These are phyloP conservation scores for Schwanniomyces etchellsii DNA, from an alignment of 1,139 yeast genomes.

Conservation along the genomic window DNA sequence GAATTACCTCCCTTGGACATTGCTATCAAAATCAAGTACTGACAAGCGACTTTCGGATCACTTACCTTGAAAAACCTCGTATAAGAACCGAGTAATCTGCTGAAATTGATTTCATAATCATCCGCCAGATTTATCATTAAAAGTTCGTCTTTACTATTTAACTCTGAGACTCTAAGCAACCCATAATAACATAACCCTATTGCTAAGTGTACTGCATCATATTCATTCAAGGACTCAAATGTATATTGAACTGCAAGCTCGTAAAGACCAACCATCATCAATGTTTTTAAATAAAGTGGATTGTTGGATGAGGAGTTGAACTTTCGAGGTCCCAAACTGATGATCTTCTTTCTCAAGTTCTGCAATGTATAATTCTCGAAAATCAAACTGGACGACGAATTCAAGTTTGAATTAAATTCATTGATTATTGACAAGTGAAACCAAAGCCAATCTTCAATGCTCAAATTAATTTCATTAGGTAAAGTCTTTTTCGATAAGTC, in stretches of 20 bases:
- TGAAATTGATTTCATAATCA: constrained; percentile 47
- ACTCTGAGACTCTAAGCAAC: constrained; percentile 47
- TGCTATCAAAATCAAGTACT: constrained; percentile 72
- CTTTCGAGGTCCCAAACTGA: constrained; percentile 68
- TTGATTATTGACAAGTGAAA: constrained; percentile 74
- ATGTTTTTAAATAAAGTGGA: constrained; percentile 72
- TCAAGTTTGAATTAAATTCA: constrained; percentile 33
- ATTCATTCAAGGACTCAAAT: constrained; percentile 58
- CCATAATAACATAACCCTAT: constrained; percentile 78
- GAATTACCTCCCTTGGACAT: constrained; percentile 37
- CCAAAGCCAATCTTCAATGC: constrained; percentile 98
- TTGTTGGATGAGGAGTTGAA: constrained; percentile 62
- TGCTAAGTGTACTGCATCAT: constrained; percentile 87
- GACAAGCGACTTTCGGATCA: constrained; percentile 88
- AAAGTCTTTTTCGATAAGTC: constrained; percentile 73
- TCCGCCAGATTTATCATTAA: constrained; percentile 27
- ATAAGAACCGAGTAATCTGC: constrained; percentile 61
- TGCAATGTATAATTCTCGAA: constrained; percentile 68
- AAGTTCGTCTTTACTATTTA: constrained; percentile 26
- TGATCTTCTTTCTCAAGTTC: constrained; percentile 69
- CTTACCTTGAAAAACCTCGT: constrained; percentile 77
- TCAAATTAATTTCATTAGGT: constrained; percentile 63
- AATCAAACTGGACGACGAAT: constrained; percentile 40
- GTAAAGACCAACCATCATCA: constrained; percentile 72
- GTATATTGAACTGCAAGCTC: constrained; percentile 76